Evolutionary conservation across 495 filamentous ascomycete species (phyloP).

Genomic region (Aspergillus kassunensis): DNA sequence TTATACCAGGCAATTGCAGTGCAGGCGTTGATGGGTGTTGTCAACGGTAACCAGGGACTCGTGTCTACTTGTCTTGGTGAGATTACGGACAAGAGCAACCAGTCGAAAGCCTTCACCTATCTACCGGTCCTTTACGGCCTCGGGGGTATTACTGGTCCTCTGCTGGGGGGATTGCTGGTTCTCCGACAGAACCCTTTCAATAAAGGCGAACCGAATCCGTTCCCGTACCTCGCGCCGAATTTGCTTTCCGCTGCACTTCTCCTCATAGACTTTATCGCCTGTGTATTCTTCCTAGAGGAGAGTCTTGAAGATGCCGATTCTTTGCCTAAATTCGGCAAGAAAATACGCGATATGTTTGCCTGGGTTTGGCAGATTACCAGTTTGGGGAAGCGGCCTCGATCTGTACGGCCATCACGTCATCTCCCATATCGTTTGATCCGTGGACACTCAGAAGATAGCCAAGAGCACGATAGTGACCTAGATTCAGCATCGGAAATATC

Average conservation of each 20-base stretch:
- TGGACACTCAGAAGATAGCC: slow-evolving; percentile 24
- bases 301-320: slow-evolving; percentile 71
- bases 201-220: slow-evolving; percentile 50
- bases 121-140: slow-evolving; percentile 90
- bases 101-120: slow-evolving; percentile 86
- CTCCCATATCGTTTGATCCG: slow-evolving; percentile 20
- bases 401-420: slow-evolving; percentile 38
- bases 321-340: slow-evolving; percentile 56
- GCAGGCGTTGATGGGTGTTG: slow-evolving; percentile 83
- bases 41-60: slow-evolving; percentile 86
- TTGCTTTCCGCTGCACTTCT: slow-evolving; percentile 68
- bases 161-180: slow-evolving; percentile 81
- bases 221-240: slow-evolving; percentile 86
- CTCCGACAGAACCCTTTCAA: slow-evolving; percentile 52
- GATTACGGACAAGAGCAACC: slow-evolving; percentile 91
- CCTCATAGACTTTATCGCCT: slow-evolving; percentile 65
- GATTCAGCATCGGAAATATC: slow-evolving; percentile 43
- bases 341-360: slow-evolving; percentile 56
- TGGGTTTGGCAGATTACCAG: slow-evolving; percentile 75
- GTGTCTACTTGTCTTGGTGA: slow-evolving; percentile 93
- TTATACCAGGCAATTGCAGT: slow-evolving; percentile 79
- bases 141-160: slow-evolving; percentile 87
- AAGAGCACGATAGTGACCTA: slow-evolving; percentile 39
- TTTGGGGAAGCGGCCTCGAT: slow-evolving; percentile 54
- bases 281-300: slow-evolving; percentile 78